Conservation (phyloP, 2,329 filamentous ascomycete species). For the Trichoderma guizhouense region DNA sequence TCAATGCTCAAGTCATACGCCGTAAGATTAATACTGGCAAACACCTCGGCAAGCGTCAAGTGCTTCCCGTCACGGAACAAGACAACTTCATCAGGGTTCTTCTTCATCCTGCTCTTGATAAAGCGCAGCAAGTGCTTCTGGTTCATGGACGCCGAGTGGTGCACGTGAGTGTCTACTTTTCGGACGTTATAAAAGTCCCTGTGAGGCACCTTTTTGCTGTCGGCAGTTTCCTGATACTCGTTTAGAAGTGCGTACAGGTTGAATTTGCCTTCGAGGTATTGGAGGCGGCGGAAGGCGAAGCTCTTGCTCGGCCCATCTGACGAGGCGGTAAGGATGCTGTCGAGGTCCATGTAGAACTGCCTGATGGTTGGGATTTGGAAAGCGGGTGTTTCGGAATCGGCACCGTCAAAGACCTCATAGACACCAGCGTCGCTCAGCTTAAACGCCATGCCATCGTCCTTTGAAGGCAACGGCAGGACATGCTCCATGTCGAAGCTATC, state of each 20-base stretch:
- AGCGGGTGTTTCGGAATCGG: slow-evolving; percentile 62
- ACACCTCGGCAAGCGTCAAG: slow-evolving; percentile 87
- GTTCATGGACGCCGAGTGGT: slow-evolving; percentile 99
- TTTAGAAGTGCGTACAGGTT: slow-evolving; percentile 91
- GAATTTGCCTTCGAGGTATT: slow-evolving; percentile 96
- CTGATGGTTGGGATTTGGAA: slow-evolving; percentile 85
- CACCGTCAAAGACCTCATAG: slow-evolving; percentile 83
- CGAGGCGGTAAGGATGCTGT: slow-evolving; percentile 80
- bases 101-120: slow-evolving; percentile 99
- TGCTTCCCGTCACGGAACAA: slow-evolving; percentile 89
- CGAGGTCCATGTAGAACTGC: slow-evolving; percentile 94
- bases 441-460: slow-evolving; percentile 66
- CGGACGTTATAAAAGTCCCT: slow-evolving; percentile 98
- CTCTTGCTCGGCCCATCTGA: slow-evolving; percentile 96
- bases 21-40: slow-evolving; percentile 94
- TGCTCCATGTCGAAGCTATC: slow-evolving; percentile 87
- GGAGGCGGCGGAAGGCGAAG: slow-evolving; percentile 89
- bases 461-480: slow-evolving; percentile 66
- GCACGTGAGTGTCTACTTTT: slow-evolving; percentile 98
- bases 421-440: slow-evolving; percentile 79
- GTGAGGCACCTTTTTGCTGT: slow-evolving; percentile 96
- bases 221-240: slow-evolving; percentile 95
- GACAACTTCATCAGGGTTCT: slow-evolving; percentile 89
- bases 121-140: slow-evolving; percentile 97
- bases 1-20: slow-evolving; percentile 98